A percentile compares a stretch with the other conserved stretches of the same genome.
These are phyloP conservation scores for Westerdykella ornata DNA, from an alignment of 2,329 filamentous ascomycete species.

Conservation along the genomic window DNA sequence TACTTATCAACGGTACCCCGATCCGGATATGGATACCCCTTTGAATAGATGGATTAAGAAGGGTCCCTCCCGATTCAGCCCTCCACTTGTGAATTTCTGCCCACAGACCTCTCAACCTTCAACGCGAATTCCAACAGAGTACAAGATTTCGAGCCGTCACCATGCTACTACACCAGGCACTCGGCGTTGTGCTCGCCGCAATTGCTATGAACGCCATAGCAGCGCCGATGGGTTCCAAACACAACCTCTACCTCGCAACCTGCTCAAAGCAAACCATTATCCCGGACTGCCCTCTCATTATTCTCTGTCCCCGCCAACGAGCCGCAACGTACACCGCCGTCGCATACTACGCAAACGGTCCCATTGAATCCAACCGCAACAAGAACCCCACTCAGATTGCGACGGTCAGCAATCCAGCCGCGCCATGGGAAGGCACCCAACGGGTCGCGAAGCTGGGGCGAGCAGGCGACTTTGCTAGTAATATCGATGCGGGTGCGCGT, in stretches of 20 bases:
- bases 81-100: too few relatives aligned
- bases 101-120: too few relatives aligned
- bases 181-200: too few relatives aligned
- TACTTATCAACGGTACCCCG: too few relatives aligned
- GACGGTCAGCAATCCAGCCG: slow-evolving; percentile 3
- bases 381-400: slow-evolving; percentile 3
- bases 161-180: too few relatives aligned
- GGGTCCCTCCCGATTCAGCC: too few relatives aligned
- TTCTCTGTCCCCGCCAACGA: not conserved
- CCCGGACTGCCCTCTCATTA: slow-evolving; percentile 1
- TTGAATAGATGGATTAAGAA: too few relatives aligned
- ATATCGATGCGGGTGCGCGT: slow-evolving; percentile 7
- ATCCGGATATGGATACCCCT: too few relatives aligned
- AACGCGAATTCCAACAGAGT: too few relatives aligned
- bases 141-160: too few relatives aligned
- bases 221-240: slow-evolving; percentile 7
- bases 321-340: slow-evolving; percentile 4
- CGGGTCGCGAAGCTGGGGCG: not conserved
- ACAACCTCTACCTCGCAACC: slow-evolving; percentile 10
- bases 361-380: slow-evolving; percentile 1
- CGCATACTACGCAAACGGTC: slow-evolving; percentile 10
- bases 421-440: slow-evolving; percentile 6
- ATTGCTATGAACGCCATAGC: not conserved
- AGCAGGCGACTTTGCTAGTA: not conserved
- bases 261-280: slow-evolving; percentile 1